Evolutionary conservation across 139 green algal species (phyloP).

Genomic region (Closterium sp.): DNA sequence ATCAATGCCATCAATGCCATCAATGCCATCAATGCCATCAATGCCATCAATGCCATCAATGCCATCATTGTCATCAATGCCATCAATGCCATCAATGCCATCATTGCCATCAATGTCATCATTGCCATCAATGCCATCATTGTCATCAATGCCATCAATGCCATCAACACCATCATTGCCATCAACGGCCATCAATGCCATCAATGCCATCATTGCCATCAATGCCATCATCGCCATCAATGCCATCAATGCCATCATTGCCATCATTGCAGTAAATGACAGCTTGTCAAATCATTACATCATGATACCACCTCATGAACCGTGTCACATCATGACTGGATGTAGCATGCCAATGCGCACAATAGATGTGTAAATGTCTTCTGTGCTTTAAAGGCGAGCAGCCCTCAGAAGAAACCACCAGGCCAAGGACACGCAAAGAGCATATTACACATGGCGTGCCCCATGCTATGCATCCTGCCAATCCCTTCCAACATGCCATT

Average conservation of each 20-base stretch:
- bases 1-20: background rate
- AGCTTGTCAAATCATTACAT: background rate
- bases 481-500: background rate
- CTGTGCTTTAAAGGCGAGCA: background rate
- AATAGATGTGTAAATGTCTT: too few species aligned
- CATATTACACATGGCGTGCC: background rate
- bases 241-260: background rate
- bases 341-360: background rate
- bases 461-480: background rate
- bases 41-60: background rate
- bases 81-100: background rate
- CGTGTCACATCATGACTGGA: background rate
- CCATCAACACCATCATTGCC: too few species aligned
- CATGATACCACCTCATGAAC: background rate
- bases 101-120: background rate
- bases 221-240: background rate
- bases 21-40: background rate
- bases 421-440: background rate
- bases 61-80: background rate
- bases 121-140: background rate
- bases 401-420: background rate
- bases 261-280: background rate
- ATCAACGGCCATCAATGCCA: background rate
- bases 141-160: background rate
- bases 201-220: background rate